These are phyloP conservation scores for Ambrosia hybrid DNA, from an alignment of 140 eudicot species.

Conservation along the genomic window DNA sequence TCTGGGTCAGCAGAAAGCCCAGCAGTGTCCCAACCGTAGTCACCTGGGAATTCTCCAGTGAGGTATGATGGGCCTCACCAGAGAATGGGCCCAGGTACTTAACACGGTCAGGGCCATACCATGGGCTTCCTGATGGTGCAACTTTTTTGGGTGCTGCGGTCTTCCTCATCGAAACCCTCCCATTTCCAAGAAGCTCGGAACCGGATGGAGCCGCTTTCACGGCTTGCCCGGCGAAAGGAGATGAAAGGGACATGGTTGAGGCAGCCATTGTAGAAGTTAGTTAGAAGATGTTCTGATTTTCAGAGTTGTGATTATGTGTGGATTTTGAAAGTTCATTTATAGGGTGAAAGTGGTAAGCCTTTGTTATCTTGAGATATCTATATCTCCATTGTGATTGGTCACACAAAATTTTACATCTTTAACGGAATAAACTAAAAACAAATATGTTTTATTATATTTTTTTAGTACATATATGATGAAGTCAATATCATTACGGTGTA, in stretches of 20 bases:
- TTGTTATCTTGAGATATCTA: constrained; percentile 31
- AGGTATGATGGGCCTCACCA: constrained; percentile 57
- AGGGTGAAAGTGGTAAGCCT: constrained; percentile 9
- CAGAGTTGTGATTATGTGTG: constrained; percentile 11
- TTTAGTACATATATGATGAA: too few relatives aligned
- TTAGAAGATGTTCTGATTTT: constrained; percentile 7
- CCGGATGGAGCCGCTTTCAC: constrained; percentile 33
- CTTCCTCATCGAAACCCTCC: constrained; percentile 35
- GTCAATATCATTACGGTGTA: too few relatives aligned
- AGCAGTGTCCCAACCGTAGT: constrained; percentile 68
- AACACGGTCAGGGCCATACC: constrained; percentile 56
- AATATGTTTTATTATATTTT: neutral
- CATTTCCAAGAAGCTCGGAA: constrained; percentile 33
- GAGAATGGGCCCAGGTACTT: constrained; percentile 63
- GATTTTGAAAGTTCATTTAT: constrained; percentile 16
- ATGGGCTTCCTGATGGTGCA: constrained; percentile 51
- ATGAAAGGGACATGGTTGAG: constrained; percentile 45
- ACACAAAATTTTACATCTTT: constrained; percentile 17
- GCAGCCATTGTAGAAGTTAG: constrained; percentile 35
- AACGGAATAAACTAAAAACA: neutral
- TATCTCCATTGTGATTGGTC: constrained; percentile 35
- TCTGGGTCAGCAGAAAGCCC: constrained; percentile 65
- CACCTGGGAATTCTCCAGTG: constrained; percentile 70
- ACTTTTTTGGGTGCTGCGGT: constrained; percentile 36
- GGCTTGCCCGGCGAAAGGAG: constrained; percentile 42